These are phyloP conservation scores for Mariannaea elegans DNA, from an alignment of 2,329 filamentous ascomycete species.

Conservation along the genomic window DNA sequence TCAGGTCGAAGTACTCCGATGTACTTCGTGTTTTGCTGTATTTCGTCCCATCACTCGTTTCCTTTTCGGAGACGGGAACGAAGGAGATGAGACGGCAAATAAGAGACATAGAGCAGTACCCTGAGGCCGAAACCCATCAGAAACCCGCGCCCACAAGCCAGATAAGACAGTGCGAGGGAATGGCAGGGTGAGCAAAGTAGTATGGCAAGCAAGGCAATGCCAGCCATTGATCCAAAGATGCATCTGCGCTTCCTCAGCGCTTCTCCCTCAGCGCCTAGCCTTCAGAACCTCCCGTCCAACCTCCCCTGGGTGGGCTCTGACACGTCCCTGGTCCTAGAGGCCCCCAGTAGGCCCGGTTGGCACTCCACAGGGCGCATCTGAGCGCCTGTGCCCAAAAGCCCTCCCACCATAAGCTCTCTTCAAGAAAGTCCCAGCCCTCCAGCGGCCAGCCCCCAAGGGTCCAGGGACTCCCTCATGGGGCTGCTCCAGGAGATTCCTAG, in stretches of 20 bases:
- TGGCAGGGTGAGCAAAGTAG: not conserved
- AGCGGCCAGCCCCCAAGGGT: conserved; percentile 5
- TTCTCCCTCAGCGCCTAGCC: not conserved
- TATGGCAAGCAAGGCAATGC: not conserved
- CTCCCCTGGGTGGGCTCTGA: conserved; percentile 24
- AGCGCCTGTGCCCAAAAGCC: conserved; percentile 39
- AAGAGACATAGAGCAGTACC: not conserved
- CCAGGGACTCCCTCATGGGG: conserved; percentile 23
- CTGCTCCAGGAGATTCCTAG: conserved; percentile 30
- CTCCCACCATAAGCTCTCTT: conserved; percentile 26
- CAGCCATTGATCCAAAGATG: conserved; percentile 10
- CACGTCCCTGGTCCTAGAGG: conserved; percentile 26
- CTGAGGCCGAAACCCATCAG: conserved; percentile 2
- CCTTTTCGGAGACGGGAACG: conserved; percentile 6
- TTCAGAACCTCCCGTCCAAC: conserved; percentile 12
- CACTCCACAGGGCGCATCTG: conserved; percentile 40
- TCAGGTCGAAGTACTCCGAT: not conserved
- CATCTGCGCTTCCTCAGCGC: not conserved
- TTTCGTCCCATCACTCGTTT: conserved; percentile 1
- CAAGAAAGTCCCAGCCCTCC: conserved; percentile 3
- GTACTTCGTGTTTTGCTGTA: too few species aligned
- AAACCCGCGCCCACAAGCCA: conserved; percentile 2
- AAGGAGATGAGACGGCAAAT: conserved; percentile 2
- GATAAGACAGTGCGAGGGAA: not conserved
- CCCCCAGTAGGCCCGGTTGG: conserved; percentile 22